A percentile compares a stretch with the other conserved stretches of the same genome.
Evolutionary conservation across 129 eudicot genomes (phyloP).

Genomic region (Chrysanthemum lavandulifolium): DNA sequence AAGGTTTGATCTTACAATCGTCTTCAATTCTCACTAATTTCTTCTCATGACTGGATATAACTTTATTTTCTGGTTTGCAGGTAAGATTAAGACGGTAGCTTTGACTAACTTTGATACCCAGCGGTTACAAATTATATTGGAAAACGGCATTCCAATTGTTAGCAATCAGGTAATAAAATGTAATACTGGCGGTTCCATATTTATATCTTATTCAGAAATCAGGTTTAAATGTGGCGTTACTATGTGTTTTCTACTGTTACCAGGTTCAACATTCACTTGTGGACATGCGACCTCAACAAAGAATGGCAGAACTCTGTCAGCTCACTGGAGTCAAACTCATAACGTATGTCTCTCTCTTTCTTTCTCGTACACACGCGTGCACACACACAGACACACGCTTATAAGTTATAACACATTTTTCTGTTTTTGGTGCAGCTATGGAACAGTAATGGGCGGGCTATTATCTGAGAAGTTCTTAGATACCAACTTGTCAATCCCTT

Average conservation of each 20-base stretch:
- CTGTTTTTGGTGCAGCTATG: constrained; percentile 72
- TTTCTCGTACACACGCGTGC: constrained; percentile 22
- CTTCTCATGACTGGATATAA: constrained; percentile 32
- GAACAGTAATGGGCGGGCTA: constrained; percentile 99
- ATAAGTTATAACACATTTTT: too few relatives aligned
- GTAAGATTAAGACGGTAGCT: constrained; percentile 96
- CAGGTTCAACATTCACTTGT: constrained; percentile 98
- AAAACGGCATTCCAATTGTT: constrained; percentile 90
- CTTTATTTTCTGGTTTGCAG: constrained; percentile 49
- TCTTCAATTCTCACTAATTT: constrained; percentile 22
- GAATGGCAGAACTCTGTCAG: constrained; percentile 97
- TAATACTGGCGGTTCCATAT: neutral
- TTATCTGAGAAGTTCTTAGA: constrained; percentile 93
- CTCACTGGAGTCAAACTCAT: constrained; percentile 95
- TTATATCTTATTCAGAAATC: neutral
- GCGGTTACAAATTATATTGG: constrained; percentile 77
- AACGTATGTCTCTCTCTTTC: constrained; percentile 79
- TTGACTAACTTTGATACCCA: constrained; percentile 94
- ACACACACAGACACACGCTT: neutral
- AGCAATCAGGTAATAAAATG: constrained; percentile 74
- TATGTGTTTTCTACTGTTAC: constrained; percentile 12
- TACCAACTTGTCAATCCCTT: constrained; percentile 86
- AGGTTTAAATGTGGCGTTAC: constrained; percentile 1
- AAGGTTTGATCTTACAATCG: constrained; percentile 48
- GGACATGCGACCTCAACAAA: constrained; percentile 99